Evolutionary conservation across 179 eudicot genomes (phyloP), one percentile per base, ranked within the genome.

Genomic region (Spergularia azorica): DNA sequence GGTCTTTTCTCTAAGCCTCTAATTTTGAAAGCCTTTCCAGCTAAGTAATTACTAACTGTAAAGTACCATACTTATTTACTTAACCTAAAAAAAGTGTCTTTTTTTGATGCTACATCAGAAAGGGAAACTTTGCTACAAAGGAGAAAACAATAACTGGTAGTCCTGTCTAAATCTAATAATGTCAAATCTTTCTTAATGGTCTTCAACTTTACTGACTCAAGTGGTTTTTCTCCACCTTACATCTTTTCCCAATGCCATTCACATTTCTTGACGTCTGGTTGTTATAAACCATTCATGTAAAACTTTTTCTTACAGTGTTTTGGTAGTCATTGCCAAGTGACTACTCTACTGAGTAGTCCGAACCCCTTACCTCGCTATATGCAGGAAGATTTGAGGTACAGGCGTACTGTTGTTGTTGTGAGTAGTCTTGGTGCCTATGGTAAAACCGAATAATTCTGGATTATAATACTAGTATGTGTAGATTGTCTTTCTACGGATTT

Each of bases 151-250:
- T 14, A 64, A 61, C 52, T 43, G 41, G 46, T 63, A 70, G 73
- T 62, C 64, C 69, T 79, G 78, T 69, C 79, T 75, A 20, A 63
- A 70, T 63, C 79, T 75, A 80, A 80, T 80, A 59, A 63, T 75
- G 76, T 72, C 67, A 70, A 62, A n/a, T 62, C 74, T 79, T 75
- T 70, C 36, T 62, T 80, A 68, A 62, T 48, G 51, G 17, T 20
- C 48, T 70, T 56, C 16, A 20, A 20, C 61, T 79, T 58, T 70
- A 70, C 16, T 58, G 12, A n/a, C 48, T 43, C 5, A 15, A 43
- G 71, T 4, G 50, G 16, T 57, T 70, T 75, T 43, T 59, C 62
- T 46, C 75, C 26, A 69, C 71, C 55, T 70, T 75, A 10, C 41
- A 21, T 66, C 73, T 79, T 79, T 79, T 78, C 16, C 48, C 32